These are phyloP conservation scores for Oldenlandia corymbosa DNA, from an alignment of 257 asterid genomes.

Conservation along the genomic window DNA sequence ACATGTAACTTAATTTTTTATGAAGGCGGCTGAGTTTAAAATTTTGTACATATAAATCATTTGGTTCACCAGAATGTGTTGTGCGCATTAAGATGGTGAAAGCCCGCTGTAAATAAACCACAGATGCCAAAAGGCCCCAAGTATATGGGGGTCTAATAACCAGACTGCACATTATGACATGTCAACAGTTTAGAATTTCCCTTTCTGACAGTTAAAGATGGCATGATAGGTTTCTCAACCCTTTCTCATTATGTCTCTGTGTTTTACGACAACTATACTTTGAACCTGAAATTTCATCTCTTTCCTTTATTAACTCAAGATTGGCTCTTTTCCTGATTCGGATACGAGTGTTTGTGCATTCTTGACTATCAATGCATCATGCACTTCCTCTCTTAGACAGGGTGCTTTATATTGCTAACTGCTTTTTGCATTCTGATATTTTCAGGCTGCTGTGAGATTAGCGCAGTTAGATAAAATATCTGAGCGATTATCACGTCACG, in stretches of 20 bases:
- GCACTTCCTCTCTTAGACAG: slow-evolving; percentile 12
- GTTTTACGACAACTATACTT: background rate
- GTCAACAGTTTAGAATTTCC: background rate
- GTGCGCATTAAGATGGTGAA: background rate
- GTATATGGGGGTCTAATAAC: no score
- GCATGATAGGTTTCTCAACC: background rate
- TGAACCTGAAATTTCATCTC: background rate
- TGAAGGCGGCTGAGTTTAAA: background rate
- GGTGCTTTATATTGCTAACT: slow-evolving; percentile 6
- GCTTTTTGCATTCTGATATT: slow-evolving; percentile 37
- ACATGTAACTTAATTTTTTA: background rate
- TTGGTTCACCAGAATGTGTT: background rate
- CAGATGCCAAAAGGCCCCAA: no score
- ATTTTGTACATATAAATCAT: no score
- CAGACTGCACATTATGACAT: no score
- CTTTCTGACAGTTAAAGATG: background rate
- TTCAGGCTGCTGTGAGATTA: slow-evolving; percentile 84
- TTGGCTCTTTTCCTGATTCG: background rate
- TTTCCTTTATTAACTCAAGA: background rate
- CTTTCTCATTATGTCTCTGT: background rate
- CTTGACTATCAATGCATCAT: slow-evolving; percentile 8
- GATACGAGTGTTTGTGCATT: background rate
- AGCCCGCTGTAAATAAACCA: background rate
- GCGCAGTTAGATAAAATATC: slow-evolving; percentile 84
- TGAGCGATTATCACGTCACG: slow-evolving; percentile 88